A percentile compares a stretch with the other conserved stretches of the same genome.
Conservation (phyloP, 805 yeast species). For the Yamadazyma nakazawae region DNA sequence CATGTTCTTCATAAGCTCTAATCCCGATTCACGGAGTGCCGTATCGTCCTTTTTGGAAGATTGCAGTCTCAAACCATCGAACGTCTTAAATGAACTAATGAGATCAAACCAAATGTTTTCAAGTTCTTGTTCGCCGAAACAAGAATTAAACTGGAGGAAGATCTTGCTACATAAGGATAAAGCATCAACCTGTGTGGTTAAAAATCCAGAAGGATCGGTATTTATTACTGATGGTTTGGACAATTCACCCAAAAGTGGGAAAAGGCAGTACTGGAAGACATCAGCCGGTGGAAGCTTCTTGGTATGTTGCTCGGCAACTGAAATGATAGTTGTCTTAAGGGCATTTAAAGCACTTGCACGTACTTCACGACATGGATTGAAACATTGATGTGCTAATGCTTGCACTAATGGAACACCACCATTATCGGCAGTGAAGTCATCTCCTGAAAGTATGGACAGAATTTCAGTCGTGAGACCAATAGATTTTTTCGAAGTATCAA, state of each 20-base stretch:
- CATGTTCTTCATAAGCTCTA: slow-evolving; percentile 41
- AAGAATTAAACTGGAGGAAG: slow-evolving; percentile 33
- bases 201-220: slow-evolving; percentile 63
- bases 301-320: slow-evolving; percentile 32
- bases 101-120: slow-evolving; percentile 34
- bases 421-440: slow-evolving; percentile 29
- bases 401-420: slow-evolving; percentile 63
- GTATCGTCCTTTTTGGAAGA: slow-evolving; percentile 14
- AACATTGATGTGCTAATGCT: slow-evolving; percentile 84
- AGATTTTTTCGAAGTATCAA: slow-evolving; percentile 58
- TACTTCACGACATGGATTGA: slow-evolving; percentile 81
- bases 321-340: slow-evolving; percentile 52
- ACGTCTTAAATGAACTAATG: slow-evolving; percentile 28
- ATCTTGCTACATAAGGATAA: slow-evolving; percentile 63
- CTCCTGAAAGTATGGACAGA: slow-evolving; percentile 30
- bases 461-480: slow-evolving; percentile 58
- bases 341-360: slow-evolving; percentile 61
- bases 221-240: slow-evolving; percentile 57
- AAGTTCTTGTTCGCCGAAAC: slow-evolving; percentile 19
- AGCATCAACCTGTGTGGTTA: slow-evolving; percentile 62
- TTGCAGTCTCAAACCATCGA: slow-evolving; percentile 21
- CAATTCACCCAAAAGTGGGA: slow-evolving; percentile 68
- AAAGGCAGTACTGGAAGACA: slow-evolving; percentile 67
- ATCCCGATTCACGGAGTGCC: slow-evolving; percentile 28
- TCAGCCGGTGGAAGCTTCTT: slow-evolving; percentile 47